Base-by-base conservation (phyloP, 805 yeast species). In the Yamadazyma olivae region DNA sequence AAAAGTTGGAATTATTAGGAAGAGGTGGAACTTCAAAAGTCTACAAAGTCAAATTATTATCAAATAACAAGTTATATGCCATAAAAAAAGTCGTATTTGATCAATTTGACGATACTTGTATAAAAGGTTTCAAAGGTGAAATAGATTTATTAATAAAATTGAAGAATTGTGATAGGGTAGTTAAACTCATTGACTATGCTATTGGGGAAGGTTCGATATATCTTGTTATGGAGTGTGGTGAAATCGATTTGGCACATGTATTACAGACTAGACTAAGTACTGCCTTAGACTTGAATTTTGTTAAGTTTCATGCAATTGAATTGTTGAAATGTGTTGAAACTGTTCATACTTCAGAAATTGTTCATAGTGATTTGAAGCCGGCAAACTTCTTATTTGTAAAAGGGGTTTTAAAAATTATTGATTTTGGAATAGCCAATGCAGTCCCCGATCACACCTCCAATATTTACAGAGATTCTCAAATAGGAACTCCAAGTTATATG, bases 401-500 rank as follows among this genome's bases (percentile, higher is more conserved):
- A 50, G 98, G 98, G 0, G 70, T 77, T 32, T 64, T 91, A 47
- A 91, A 91, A 54, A 77, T 91, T 27, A 91, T 91, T 42, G 99
- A 91, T 61, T 93, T 91, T 70, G 99, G 99, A 12, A 85, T 85
- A 32, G 87, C 98, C n/a, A 85, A 90, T 59, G 88, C 91, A 0
- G 88, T 93, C 1, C 93, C 95, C 1, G 96, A 90, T 35, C 86
- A 88, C 52, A 91, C 98, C 0, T 80, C 86, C 15, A 91, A 93
- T 49, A 77, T 91, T 14, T 90, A 90, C 53, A 72, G 97, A 39
- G 95, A 87, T 41, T 76, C 88, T 5, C 96, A 88, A 55, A 83
- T 89, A 35, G 99, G 99, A 4, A 91, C 99, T 0, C 96, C 96
- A 2, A 88, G 85, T 56, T 93, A 91, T 57, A 93, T 91, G 98